Evolutionary conservation across 768 basidiomycete species (phyloP).

Genomic region (Collybia sp.): DNA sequence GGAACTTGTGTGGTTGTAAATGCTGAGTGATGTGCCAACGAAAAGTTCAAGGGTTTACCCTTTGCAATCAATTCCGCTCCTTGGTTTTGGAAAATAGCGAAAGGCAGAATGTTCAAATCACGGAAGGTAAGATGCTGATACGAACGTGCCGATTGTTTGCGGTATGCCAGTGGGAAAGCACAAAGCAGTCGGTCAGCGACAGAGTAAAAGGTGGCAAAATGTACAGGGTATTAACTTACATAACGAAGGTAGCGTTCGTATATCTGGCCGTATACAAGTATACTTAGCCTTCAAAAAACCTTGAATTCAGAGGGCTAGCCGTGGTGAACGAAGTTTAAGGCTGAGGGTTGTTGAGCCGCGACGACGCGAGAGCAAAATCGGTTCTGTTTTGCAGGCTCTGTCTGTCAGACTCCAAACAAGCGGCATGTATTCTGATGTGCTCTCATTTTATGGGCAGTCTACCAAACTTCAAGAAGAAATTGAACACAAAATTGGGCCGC

Average conservation of each 20-base stretch:
- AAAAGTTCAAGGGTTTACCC: constrained; percentile 29
- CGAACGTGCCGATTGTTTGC: constrained; percentile 3
- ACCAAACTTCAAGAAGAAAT: no score
- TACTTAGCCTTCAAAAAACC: no score
- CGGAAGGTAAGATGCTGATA: constrained; percentile 6
- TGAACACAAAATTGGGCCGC: no score
- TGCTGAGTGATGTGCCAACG: constrained; percentile 27
- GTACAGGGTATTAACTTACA: constrained; percentile 25
- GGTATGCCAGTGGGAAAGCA: constrained; percentile 6
- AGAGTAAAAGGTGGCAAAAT: constrained; percentile 4
- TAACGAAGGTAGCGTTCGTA: constrained; percentile 11
- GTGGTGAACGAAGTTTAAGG: not conserved
- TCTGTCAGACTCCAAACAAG: no score
- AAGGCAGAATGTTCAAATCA: constrained; percentile 8
- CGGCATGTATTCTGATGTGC: no score
- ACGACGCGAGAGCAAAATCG: no score
- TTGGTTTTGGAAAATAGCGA: constrained; percentile 2
- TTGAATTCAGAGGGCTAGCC: not conserved
- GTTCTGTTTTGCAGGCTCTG: no score
- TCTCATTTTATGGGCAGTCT: no score
- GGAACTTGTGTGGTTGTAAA: no score
- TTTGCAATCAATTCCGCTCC: constrained; percentile 7
- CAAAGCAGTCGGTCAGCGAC: constrained; percentile 11
- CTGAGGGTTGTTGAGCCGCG: no score
- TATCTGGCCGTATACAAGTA: no score